Percentiles rank a stretch among this genome's conserved stretches.
Evolutionary conservation across 2,329 filamentous ascomycete genomes (phyloP).

Genomic region (Dactylellina haptotyla): DNA sequence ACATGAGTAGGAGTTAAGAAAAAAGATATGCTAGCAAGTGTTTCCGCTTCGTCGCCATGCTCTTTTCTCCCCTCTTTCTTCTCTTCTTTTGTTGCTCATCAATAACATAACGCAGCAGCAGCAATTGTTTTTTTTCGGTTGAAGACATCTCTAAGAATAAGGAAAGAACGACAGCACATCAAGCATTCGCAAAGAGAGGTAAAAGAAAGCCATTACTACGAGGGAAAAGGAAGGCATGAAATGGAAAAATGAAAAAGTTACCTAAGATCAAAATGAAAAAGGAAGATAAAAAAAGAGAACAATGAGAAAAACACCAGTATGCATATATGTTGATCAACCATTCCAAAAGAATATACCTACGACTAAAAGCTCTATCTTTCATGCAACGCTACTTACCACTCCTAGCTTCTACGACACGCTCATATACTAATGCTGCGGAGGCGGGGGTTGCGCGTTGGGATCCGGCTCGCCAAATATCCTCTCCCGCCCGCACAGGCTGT

Average conservation of each 20-base stretch:
- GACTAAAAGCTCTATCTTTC: no score
- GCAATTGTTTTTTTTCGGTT: neutral
- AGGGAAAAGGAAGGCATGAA: neutral
- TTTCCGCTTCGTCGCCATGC: neutral
- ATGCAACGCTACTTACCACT: no score
- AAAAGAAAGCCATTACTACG: neutral
- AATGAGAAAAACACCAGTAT: slow-evolving; percentile 8
- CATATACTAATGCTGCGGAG: neutral
- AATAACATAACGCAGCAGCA: neutral
- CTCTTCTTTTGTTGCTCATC: neutral
- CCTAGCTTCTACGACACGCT: no score
- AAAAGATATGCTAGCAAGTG: no score
- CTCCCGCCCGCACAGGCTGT: slow-evolving; percentile 34
- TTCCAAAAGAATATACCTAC: no score
- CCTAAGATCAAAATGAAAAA: no score
- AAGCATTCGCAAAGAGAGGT: neutral
- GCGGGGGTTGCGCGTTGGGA: neutral
- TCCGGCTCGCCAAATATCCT: slow-evolving; percentile 43
- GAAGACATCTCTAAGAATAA: neutral
- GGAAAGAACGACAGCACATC: neutral
- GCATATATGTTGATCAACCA: neutral
- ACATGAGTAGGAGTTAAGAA: neutral
- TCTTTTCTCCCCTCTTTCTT: neutral
- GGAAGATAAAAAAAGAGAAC: neutral
- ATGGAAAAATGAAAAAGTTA: neutral